phyloP scores from a whole-genome alignment of 2,329 filamentous ascomycete genomes.

The Xenoacremonium recifei region DNA sequence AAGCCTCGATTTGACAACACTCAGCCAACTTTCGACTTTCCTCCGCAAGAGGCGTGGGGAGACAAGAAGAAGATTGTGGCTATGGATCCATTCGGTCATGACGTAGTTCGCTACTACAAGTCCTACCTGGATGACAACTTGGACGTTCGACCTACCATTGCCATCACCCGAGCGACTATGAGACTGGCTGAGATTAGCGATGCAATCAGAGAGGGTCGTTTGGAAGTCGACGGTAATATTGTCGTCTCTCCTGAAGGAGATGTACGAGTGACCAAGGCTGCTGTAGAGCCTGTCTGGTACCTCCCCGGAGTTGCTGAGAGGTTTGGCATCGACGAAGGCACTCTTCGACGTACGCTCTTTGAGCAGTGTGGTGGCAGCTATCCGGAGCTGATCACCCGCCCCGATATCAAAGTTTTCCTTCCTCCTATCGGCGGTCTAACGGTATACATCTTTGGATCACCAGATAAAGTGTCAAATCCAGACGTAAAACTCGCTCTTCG shows the following conservation, averaged over 20 bases:
- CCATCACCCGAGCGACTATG: conserved; percentile 15
- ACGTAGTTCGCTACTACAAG: conserved; percentile 8
- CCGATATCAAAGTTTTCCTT: conserved; percentile 18
- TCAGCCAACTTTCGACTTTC: conserved; percentile 15
- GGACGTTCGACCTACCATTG: conserved; percentile 18
- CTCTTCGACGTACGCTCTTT: conserved; percentile 13
- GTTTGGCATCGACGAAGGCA: conserved; percentile 14
- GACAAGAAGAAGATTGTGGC: conserved; percentile 16
- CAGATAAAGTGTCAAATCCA: conserved; percentile 12
- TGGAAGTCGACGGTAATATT: conserved; percentile 15
- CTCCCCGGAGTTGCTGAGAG: conserved; percentile 15
- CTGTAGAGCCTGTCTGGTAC: conserved; percentile 18
- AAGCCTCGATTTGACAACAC: conserved; percentile 15
- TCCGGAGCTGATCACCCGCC: conserved; percentile 14
- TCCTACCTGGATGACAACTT: conserved; percentile 10
- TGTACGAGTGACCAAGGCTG: conserved; percentile 17
- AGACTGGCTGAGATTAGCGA: conserved; percentile 13
- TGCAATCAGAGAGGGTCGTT: conserved; percentile 8
- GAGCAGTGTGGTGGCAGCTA: conserved; percentile 17
- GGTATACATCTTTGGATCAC: conserved; percentile 17
- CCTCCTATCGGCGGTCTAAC: conserved; percentile 18
- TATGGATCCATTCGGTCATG: conserved; percentile 21
- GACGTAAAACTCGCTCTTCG: conserved; percentile 16
- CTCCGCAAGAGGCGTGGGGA: conserved; percentile 10
- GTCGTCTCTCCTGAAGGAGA: conserved; percentile 11